Conservation (phyloP, 208 protist genomes). For the Leishmania tarentolae region DNA sequence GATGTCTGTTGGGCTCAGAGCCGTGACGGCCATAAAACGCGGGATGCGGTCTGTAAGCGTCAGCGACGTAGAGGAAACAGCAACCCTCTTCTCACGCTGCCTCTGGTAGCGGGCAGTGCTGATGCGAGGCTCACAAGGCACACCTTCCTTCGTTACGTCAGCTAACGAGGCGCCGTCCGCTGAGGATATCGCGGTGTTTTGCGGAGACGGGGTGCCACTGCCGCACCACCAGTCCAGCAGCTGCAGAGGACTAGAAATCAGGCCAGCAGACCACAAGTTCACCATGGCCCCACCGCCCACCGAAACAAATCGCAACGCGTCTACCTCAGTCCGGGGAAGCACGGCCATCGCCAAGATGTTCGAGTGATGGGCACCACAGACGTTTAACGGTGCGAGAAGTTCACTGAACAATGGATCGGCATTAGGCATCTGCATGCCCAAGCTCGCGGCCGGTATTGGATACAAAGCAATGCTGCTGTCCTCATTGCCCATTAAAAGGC, state of each 20-base stretch:
- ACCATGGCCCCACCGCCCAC: conserved; percentile 48
- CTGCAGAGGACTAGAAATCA: conserved; percentile 9
- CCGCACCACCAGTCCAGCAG: conserved; percentile 33
- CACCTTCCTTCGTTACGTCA: background rate
- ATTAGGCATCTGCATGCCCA: background rate
- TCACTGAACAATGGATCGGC: conserved; percentile 17
- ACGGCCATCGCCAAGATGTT: conserved; percentile 67
- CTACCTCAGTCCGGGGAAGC: conserved; percentile 13
- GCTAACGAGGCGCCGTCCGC: background rate
- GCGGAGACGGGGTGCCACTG: background rate
- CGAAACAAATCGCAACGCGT: conserved; percentile 47
- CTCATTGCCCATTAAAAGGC: conserved; percentile 65
- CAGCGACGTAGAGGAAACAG: background rate
- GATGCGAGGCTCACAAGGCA: background rate
- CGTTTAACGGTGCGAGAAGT: conserved; percentile 16
- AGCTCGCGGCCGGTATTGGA: background rate
- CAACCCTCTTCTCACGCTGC: conserved; percentile 7
- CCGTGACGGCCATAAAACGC: conserved; percentile 60
- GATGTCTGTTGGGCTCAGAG: conserved; percentile 21
- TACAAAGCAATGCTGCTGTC: conserved; percentile 57
- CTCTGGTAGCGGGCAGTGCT: conserved; percentile 13
- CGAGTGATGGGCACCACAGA: conserved; percentile 70
- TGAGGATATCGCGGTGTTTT: background rate
- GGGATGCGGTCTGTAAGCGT: conserved; percentile 42
- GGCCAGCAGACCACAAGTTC: conserved; percentile 22